A percentile compares a stretch with the other conserved stretches of the same genome.
These are phyloP conservation scores for Achlya hypogyna DNA, from an alignment of 352 stramenopile genomes.

Conservation along the genomic window DNA sequence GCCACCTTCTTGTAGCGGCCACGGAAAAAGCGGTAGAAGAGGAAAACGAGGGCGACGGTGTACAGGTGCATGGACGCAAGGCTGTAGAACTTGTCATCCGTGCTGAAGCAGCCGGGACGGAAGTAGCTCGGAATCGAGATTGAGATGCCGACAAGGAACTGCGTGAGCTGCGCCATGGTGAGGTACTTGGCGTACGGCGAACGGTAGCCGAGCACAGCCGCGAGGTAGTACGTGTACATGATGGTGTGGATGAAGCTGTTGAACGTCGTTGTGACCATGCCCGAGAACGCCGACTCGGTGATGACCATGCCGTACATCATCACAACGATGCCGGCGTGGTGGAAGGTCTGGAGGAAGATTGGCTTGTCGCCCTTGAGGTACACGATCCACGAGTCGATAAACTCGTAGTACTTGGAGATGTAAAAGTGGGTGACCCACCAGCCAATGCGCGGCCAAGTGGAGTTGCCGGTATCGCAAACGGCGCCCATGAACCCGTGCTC, in stretches of 20 bases:
- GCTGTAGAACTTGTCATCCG: not conserved
- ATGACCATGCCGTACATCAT: slow-evolving; percentile 9
- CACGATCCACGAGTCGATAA: slow-evolving; percentile 18
- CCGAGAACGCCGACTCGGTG: not conserved
- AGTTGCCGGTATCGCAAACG: not conserved
- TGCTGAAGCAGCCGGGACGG: slow-evolving; percentile 3
- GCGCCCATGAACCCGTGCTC: not conserved
- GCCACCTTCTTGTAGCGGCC: slow-evolving; percentile 12
- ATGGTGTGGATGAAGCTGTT: slow-evolving; percentile 20
- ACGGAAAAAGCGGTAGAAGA: slow-evolving; percentile 14
- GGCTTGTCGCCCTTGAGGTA: slow-evolving; percentile 19
- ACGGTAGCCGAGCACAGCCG: slow-evolving; percentile 6
- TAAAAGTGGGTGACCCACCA: slow-evolving; percentile 20
- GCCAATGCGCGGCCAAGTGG: not conserved
- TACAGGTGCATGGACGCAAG: slow-evolving; percentile 13
- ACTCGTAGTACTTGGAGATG: slow-evolving; percentile 20
- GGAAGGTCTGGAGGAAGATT: slow-evolving; percentile 17
- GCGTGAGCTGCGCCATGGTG: slow-evolving; percentile 16
- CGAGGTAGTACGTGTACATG: slow-evolving; percentile 20
- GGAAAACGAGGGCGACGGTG: slow-evolving; percentile 13
- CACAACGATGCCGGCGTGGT: slow-evolving; percentile 12
- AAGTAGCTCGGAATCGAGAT: slow-evolving; percentile 16
- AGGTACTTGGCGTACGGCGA: slow-evolving; percentile 18
- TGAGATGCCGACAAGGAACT: slow-evolving; percentile 19
- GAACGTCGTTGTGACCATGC: slow-evolving; percentile 11